phyloP scores from a whole-genome alignment of 1,284 basidiomycete species.

The Pseudozyma pruni region DNA sequence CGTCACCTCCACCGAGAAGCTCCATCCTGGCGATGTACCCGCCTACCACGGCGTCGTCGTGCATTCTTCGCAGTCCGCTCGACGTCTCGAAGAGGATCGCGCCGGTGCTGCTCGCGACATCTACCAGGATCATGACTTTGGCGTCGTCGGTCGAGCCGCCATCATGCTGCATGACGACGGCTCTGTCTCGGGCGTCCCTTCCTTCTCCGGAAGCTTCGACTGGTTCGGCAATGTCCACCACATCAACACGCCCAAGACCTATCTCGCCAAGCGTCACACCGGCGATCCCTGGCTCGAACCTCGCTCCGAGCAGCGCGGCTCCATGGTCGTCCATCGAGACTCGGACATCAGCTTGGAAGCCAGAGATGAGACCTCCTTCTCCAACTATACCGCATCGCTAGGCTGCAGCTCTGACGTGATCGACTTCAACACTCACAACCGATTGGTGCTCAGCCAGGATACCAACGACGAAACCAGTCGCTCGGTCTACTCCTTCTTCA shows the following conservation, averaged over 20 bases:
- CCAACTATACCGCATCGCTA: slow-evolving; percentile 8
- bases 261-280: slow-evolving; percentile 34
- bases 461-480: slow-evolving; percentile 47
- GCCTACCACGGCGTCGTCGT: slow-evolving; percentile 63
- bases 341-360: slow-evolving; percentile 48
- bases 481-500: slow-evolving; percentile 58
- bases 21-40: slow-evolving; percentile 50
- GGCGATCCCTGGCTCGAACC: slow-evolving; percentile 37
- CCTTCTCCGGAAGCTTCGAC: slow-evolving; percentile 58
- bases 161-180: slow-evolving; percentile 59
- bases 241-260: slow-evolving; percentile 43
- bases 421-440: slow-evolving; percentile 54
- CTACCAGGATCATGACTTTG: slow-evolving; percentile 35
- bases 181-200: slow-evolving; percentile 36
- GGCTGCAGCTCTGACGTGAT: slow-evolving; percentile 51
- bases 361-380: slow-evolving; percentile 8
- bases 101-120: slow-evolving; percentile 50
- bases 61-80: slow-evolving; percentile 34
- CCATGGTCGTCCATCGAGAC: slow-evolving; percentile 53
- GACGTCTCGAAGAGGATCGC: slow-evolving; percentile 51
- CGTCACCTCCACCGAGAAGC: slow-evolving; percentile 26
- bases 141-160: slow-evolving; percentile 56
- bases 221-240: slow-evolving; percentile 59
- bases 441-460: slow-evolving; percentile 44
- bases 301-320: slow-evolving; percentile 22